These are phyloP conservation scores for Ampelomyces quisqualis DNA, from an alignment of 2,329 filamentous ascomycete genomes.

Conservation along the genomic window DNA sequence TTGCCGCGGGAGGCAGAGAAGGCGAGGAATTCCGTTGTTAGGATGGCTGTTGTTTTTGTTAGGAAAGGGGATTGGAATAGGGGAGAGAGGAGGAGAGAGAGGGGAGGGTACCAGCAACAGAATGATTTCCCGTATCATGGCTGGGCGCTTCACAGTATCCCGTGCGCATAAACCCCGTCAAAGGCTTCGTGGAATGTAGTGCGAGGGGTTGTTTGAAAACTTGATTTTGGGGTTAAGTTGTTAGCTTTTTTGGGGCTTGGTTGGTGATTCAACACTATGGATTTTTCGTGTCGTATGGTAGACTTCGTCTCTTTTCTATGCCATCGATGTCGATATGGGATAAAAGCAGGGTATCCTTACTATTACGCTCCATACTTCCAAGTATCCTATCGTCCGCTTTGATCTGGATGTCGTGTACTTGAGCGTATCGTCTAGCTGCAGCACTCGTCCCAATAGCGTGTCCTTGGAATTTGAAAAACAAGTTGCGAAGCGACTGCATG, in stretches of 20 bases:
- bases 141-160: slow-evolving; percentile 61
- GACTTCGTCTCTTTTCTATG: background rate
- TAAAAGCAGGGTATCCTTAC: slow-evolving; percentile 8
- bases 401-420: slow-evolving; percentile 32
- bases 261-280: too few relatives aligned
- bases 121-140: slow-evolving; percentile 61
- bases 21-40: slow-evolving; percentile 63
- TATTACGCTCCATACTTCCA: slow-evolving; percentile 21
- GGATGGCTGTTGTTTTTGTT: slow-evolving; percentile 42
- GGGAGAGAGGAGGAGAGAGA: background rate
- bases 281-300: too few relatives aligned
- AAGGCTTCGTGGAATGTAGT: slow-evolving; percentile 58
- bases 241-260: background rate
- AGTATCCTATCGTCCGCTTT: slow-evolving; percentile 7
- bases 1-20: slow-evolving; percentile 61
- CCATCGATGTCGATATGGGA: background rate
- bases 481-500: slow-evolving; percentile 19
- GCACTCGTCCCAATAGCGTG: background rate
- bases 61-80: too few relatives aligned
- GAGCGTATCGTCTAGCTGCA: slow-evolving; percentile 22
- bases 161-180: slow-evolving; percentile 62
- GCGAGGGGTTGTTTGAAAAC: slow-evolving; percentile 61
- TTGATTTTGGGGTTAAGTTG: slow-evolving; percentile 21
- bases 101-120: slow-evolving; percentile 50
- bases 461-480: slow-evolving; percentile 5